Base-by-base conservation (phyloP, 179 eudicot genomes). In the Beta corolliflora region DNA sequence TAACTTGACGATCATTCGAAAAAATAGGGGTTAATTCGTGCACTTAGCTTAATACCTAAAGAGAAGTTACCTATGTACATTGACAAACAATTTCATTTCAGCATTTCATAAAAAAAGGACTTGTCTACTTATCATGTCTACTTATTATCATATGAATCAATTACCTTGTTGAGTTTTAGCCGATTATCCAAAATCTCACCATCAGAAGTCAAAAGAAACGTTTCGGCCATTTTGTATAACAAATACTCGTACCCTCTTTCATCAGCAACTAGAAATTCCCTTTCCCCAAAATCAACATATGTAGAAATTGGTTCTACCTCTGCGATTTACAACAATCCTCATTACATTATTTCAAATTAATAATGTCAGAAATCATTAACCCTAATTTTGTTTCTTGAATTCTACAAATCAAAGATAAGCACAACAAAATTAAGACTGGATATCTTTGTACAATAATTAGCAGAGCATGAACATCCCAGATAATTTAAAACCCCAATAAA, bases 281-380 rank as follows among this genome's bases (percentile, higher is more conserved):
- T 77, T 67, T 94, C 98, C 25, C 98, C 98, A 71, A 83, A 93
- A 76, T 94, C 98, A 55, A 90, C 90, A 73, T 87, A 94, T 13
- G 98, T 94, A 18, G 98, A 89, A 90, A 94, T 94, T 73, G 98
- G 98, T 74, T 93, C 95, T 58, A 93, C 98, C 84, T 94, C 98
- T 94, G 89, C 83, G 82, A 52, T 64, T 65, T 41, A 69, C 31
- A 36, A 52, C 46, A 15, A 36, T 29, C 54, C 7, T 12, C n/a
- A 70, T 41, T 31, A 36, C 65, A 36, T 55, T 18, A 46, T 25
- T 25, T 25, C 12, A 7, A 72, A 52, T 72, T 25, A 25, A 72
- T 46, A 10, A 25, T 25, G 31, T 29, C 15, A 52, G 52, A 72
- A 25, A 21, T 29, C 18, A 50, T 12, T 1, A n/a, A 48, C 9